Percentiles rank a stretch among this genome's conserved stretches.
Evolutionary conservation across 805 yeast genomes (phyloP).

Genomic region (Jamesozyma piceae): DNA sequence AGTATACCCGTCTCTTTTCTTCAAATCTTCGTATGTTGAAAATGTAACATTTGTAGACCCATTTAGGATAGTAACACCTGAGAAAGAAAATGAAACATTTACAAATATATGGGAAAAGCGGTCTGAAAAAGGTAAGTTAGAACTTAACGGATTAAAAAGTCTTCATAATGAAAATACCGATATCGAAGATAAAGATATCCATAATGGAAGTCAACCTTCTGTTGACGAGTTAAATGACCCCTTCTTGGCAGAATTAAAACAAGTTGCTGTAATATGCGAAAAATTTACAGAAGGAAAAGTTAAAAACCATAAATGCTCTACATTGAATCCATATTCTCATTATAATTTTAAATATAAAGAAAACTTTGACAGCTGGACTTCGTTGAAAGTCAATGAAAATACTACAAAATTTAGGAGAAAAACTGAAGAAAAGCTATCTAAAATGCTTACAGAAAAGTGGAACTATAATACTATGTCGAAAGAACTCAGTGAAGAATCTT

Average conservation of each 20-base stretch:
- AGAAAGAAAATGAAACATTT: too few relatives aligned
- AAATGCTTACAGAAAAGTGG: slow-evolving; percentile 33
- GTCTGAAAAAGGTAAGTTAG: too few relatives aligned
- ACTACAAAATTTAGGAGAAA: neutral
- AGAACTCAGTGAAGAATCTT: slow-evolving; percentile 14
- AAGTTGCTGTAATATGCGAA: slow-evolving; percentile 4
- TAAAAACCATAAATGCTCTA: neutral
- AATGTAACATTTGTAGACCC: too few relatives aligned
- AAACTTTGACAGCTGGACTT: too few relatives aligned
- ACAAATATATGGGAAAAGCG: too few relatives aligned
- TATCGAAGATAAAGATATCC: too few relatives aligned
- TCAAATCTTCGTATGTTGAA: neutral
- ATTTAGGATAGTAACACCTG: too few relatives aligned
- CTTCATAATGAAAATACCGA: neutral
- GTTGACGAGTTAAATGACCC: slow-evolving; percentile 5
- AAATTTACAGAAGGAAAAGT: neutral
- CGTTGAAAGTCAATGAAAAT: neutral
- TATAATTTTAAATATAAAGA: neutral
- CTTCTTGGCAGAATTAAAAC: slow-evolving; percentile 14
- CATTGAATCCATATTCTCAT: slow-evolving; percentile 1
- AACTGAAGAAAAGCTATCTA: slow-evolving; percentile 2
- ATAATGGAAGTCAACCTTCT: too few relatives aligned
- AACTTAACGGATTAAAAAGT: neutral
- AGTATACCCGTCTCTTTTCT: neutral
- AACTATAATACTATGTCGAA: slow-evolving; percentile 35